Evolutionary conservation across 805 yeast genomes (phyloP), one percentile per base, ranked within the genome.

Genomic region (Suhomyces sp.): DNA sequence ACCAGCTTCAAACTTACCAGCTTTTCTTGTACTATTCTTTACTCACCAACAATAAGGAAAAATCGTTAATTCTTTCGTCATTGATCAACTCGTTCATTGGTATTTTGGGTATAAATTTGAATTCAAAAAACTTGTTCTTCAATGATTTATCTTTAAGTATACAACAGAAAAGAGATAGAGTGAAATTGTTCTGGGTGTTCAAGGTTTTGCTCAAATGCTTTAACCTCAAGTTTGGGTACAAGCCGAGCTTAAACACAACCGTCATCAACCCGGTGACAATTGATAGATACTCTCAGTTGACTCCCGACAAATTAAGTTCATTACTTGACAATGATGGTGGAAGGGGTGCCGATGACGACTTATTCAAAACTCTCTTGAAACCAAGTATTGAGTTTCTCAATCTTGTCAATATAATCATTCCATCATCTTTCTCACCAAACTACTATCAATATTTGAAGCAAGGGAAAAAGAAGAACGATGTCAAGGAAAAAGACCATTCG

Each of bases 1-100:
- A 67, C 53, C 82, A 78, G 58, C 64, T 82, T 29, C 84, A 81
- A 59, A 79, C 82, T 10, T 73, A 78, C 47, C 63, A 80, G 40
- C 58, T 82, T 53, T 69, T 80, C 51, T 70, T 81, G 49, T 76
- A 79, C 58, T 80, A 77, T 60, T 70, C 83, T 6, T 65, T 80
- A 12, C 57, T 71, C 44, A 68, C 77, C 3, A 74, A 74, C 52
- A 73, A 74, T 55, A 73, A 73, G 52, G 78, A 72, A 50, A 71
- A 72, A 57, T 69, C 70, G 6, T 64, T 68, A 52, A 63, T 73
- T 1, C 57, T 75, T 27, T 68, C 73, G 2, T 66, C 77, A 1
- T 63, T 74, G 51, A 67, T 73, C 44, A 75, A 75, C 58, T 65
- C 78, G 9, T 73, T 71, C 55, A 75, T 75, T 52, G 79, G 79